Conservation (phyloP, 2,329 filamentous ascomycete species). For the Anthostomella pinea region DNA sequence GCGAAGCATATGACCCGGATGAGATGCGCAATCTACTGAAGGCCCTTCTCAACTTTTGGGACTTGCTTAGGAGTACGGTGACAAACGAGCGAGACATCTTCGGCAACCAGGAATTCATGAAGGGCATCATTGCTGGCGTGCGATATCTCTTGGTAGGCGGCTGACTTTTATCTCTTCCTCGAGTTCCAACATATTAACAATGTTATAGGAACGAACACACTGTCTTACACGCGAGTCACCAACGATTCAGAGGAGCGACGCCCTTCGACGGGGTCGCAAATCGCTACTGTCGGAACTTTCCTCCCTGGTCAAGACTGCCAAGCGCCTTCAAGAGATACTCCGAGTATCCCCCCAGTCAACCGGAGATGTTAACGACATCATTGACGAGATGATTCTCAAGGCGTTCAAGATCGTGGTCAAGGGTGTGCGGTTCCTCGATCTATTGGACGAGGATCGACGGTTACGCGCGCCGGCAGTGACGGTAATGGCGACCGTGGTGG, state of each 20-base stretch:
- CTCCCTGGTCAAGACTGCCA: slow-evolving; percentile 82
- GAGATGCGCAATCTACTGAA: slow-evolving; percentile 82
- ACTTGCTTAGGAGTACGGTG: slow-evolving; percentile 75
- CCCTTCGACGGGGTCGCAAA: slow-evolving; percentile 77
- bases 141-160: slow-evolving; percentile 79
- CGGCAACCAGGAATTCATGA: slow-evolving; percentile 89
- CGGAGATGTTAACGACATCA: slow-evolving; percentile 67
- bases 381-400: slow-evolving; percentile 91
- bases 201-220: slow-evolving; percentile 72
- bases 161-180: not conserved
- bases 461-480: slow-evolving; percentile 50
- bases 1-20: slow-evolving; percentile 87
- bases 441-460: slow-evolving; percentile 66
- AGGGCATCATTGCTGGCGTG: slow-evolving; percentile 89
- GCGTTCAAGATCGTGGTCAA: slow-evolving; percentile 93
- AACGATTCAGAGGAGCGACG: slow-evolving; percentile 72
- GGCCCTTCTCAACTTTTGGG: slow-evolving; percentile 88
- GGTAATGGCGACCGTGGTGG: slow-evolving; percentile 58
- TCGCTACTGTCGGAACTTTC: slow-evolving; percentile 86
- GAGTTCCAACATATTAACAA: slow-evolving; percentile 11
- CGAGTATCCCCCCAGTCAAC: slow-evolving; percentile 43
- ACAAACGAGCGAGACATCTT: slow-evolving; percentile 76
- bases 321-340: slow-evolving; percentile 75
- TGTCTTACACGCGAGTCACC: slow-evolving; percentile 81
- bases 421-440: slow-evolving; percentile 84